These are phyloP conservation scores for Vigna mungo DNA, from an alignment of 306 rosid genomes.

Conservation along the genomic window DNA sequence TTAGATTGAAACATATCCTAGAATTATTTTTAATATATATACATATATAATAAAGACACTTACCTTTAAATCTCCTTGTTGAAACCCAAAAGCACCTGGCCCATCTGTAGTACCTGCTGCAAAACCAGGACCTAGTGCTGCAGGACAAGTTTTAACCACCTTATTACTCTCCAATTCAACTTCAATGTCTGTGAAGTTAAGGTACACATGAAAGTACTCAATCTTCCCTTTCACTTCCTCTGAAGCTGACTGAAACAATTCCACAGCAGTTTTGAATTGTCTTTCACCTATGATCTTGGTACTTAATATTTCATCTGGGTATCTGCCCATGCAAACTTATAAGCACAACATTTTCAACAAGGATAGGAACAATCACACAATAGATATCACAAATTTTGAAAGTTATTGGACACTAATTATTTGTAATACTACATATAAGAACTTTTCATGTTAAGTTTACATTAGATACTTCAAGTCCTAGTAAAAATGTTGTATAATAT, in stretches of 20 bases:
- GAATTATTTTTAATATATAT: too few relatives aligned
- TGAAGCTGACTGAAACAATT: slow-evolving; percentile 62
- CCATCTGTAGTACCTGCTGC: slow-evolving; percentile 97
- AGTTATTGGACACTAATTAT: background rate
- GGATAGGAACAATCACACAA: background rate
- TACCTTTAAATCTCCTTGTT: slow-evolving; percentile 85
- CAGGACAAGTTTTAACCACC: slow-evolving; percentile 76
- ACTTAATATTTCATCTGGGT: slow-evolving; percentile 81
- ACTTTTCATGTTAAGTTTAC: too few relatives aligned
- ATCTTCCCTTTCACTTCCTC: slow-evolving; percentile 63
- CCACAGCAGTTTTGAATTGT: slow-evolving; percentile 65
- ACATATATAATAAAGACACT: background rate
- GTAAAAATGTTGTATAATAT: background rate
- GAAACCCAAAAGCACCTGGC: slow-evolving; percentile 81
- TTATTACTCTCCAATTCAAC: slow-evolving; percentile 57
- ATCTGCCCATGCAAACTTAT: slow-evolving; percentile 50
- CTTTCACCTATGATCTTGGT: slow-evolving; percentile 82
- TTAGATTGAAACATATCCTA: too few relatives aligned
- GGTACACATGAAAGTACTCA: slow-evolving; percentile 71
- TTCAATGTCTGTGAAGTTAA: slow-evolving; percentile 71
- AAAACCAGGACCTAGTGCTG: slow-evolving; percentile 93
- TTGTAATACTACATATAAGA: too few relatives aligned
- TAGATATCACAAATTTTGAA: background rate
- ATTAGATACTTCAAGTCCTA: too few relatives aligned
- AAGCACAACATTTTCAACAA: slow-evolving; percentile 14